These are phyloP conservation scores for Malus hybrid DNA, from an alignment of 331 rosid species.

Conservation along the genomic window DNA sequence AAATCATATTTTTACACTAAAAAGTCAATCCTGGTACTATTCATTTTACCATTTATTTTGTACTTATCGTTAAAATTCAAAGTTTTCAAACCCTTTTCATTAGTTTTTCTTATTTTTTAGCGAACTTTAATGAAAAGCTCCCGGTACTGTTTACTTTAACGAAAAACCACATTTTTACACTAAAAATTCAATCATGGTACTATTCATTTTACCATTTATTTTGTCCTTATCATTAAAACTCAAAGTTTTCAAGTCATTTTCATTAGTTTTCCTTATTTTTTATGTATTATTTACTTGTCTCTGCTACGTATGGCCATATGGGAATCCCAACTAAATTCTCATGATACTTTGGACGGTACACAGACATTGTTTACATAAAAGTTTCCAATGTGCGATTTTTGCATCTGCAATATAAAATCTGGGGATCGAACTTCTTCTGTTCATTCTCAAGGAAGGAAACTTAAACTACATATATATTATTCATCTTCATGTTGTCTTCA, in stretches of 20 bases:
- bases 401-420: background rate
- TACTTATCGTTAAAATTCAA: no score
- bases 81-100: no score
- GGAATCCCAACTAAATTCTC: background rate
- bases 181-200: no score
- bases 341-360: background rate
- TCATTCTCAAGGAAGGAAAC: background rate
- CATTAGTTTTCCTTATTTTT: background rate
- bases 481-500: background rate
- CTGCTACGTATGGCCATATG: background rate
- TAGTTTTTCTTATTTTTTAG: no score
- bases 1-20: no score
- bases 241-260: background rate
- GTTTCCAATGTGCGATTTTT: background rate
- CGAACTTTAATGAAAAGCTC: no score
- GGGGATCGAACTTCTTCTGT: background rate
- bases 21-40: no score
- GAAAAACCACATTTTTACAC: no score
- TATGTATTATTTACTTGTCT: background rate
- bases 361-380: background rate
- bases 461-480: background rate
- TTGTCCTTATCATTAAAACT: no score
- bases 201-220: no score
- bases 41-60: no score
- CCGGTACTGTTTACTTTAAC: no score